Evolutionary conservation across 768 basidiomycete genomes (phyloP).

Genomic region (Russula emetica): DNA sequence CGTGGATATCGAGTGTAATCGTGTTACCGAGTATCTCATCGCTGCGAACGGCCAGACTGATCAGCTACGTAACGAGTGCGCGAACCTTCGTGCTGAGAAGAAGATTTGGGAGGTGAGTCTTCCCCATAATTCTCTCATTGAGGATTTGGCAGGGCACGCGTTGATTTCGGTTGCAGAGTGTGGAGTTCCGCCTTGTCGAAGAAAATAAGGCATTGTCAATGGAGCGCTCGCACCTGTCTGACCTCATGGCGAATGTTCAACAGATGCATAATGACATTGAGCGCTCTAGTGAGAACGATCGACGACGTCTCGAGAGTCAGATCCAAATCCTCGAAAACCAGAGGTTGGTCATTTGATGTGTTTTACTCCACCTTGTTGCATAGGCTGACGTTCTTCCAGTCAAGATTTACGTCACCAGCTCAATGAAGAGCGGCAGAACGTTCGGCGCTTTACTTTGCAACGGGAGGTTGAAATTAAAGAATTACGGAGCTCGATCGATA

Average conservation of each 20-base stretch:
- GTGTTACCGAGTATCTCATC: conserved; percentile 63
- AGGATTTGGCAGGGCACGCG: background rate
- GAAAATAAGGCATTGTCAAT: conserved; percentile 77
- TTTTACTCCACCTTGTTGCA: background rate
- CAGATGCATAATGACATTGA: conserved; percentile 88
- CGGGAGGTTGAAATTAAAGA: conserved; percentile 79
- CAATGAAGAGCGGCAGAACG: conserved; percentile 65
- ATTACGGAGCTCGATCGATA: conserved; percentile 66
- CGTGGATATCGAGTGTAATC: conserved; percentile 68
- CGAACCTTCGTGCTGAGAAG: conserved; percentile 90
- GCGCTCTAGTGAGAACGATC: conserved; percentile 76
- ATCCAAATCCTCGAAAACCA: conserved; percentile 75
- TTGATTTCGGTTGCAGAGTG: conserved; percentile 44
- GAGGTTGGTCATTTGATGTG: conserved; percentile 45
- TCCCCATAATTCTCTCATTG: conserved; percentile 3
- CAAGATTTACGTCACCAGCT: conserved; percentile 71
- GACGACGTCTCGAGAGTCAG: conserved; percentile 74
- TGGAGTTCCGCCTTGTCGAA: conserved; percentile 75
- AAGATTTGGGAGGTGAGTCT: conserved; percentile 79
- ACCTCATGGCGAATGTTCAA: conserved; percentile 85
- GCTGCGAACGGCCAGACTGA: conserved; percentile 59
- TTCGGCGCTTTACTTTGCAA: conserved; percentile 71
- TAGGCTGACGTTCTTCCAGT: conserved; percentile 37
- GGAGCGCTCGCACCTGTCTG: conserved; percentile 81
- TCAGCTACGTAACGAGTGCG: conserved; percentile 77